Base-by-base conservation (phyloP, 768 basidiomycete species). In the Lactarius hatsudake region DNA sequence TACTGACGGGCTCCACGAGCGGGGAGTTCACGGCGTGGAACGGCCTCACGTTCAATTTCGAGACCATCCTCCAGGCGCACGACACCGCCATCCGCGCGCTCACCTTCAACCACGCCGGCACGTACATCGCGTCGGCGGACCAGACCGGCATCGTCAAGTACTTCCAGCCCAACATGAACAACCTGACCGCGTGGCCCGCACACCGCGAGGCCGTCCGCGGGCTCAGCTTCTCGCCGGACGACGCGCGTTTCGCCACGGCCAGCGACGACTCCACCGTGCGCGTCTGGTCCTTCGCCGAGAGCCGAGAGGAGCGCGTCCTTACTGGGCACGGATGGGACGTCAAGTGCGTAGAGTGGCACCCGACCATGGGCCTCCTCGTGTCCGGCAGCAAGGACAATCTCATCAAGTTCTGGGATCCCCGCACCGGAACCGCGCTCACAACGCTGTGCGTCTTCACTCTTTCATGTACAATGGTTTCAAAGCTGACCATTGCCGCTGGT, bases 21-120 rank as follows among this genome's bases (percentile, higher is more conserved):
- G 97, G 97, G 56, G 97, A 98, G 79, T 98, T 99, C 78, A 98
- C 96, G 1, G 84, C 98, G 7, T 98, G 97, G 97, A 99, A 99
- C 71, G 96, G 96, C 32, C 83, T 96, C 28, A 98, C 97, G 0
- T 99, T 98, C 87, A 99, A 98, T 79, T 99, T 98, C 74, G 97
- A 99, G 78, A 97, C 96, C 0, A 98, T 99, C 71, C 85, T 98
- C n/a, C 96, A 98, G 79, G 96, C 96, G 1, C 97, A 99, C 77
- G 97, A 99, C 74, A 89, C 90, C 2, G 91, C 94, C 45, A 92
- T 99, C 64, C 94, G 96, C 45, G 84, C 94, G 0, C 86, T 98
- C 75, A 79, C 85, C 18, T 99, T 96, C 78, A 93, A 93, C 0
- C 94, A 97, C 72, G 92, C 93, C 0, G 97, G 96, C n/a, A 82